A percentile compares a stretch with the other conserved stretches of the same genome.
phyloP scores from a whole-genome alignment of 495 filamentous ascomycete genomes.

The Aspergillus avenaceus region DNA sequence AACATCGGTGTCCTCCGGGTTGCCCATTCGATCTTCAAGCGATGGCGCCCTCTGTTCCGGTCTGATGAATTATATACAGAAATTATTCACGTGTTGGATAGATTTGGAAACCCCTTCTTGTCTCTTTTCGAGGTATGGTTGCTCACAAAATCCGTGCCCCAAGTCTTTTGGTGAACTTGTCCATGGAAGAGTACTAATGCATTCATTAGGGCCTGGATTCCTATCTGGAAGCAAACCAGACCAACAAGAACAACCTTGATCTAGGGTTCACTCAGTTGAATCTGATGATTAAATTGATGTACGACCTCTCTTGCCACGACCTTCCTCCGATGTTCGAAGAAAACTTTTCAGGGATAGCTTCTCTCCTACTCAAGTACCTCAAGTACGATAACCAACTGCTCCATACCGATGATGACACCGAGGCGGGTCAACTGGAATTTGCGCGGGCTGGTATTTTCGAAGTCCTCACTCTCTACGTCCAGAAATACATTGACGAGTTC shows the following conservation, averaged over 20 bases:
- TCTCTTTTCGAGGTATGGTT: constrained; percentile 63
- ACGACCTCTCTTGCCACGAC: constrained; percentile 95
- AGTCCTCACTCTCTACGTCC: constrained; percentile 75
- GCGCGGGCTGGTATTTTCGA: constrained; percentile 93
- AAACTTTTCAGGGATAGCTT: constrained; percentile 68
- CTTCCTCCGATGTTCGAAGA: constrained; percentile 91
- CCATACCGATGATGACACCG: constrained; percentile 77
- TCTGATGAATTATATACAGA: constrained; percentile 89
- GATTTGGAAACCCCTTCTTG: constrained; percentile 79
- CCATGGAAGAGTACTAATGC: constrained; percentile 8
- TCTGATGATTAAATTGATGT: constrained; percentile 83
- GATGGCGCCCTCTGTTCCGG: constrained; percentile 89
- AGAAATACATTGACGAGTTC: constrained; percentile 94
- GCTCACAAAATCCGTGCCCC: background rate
- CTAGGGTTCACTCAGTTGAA: constrained; percentile 78
- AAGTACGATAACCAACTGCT: constrained; percentile 80
- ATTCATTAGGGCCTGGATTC: constrained; percentile 62
- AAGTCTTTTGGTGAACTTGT: too few relatives aligned
- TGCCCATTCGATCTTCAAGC: constrained; percentile 94
- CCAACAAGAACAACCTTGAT: constrained; percentile 67
- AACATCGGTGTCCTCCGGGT: constrained; percentile 96
- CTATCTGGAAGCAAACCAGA: constrained; percentile 69
- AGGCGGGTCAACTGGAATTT: constrained; percentile 76
- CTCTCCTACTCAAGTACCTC: constrained; percentile 87
- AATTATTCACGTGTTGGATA: constrained; percentile 86